Evolutionary conservation across 176 grass and related monocot species (phyloP).

Genomic region (Oryza brachyantha): DNA sequence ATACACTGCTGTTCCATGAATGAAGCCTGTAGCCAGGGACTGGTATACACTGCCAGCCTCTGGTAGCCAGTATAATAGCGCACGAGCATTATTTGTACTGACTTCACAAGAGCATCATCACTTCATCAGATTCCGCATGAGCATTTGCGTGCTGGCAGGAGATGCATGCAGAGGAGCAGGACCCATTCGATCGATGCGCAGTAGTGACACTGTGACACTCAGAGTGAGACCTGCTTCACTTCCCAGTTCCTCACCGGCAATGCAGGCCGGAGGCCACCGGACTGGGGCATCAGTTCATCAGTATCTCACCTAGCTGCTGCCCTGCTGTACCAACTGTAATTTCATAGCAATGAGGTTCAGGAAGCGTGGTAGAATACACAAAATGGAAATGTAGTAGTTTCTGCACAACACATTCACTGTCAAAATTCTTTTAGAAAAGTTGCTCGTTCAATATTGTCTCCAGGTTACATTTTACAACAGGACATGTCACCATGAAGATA

Average conservation of each 20-base stretch:
- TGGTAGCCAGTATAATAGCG: background rate
- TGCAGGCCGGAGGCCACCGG: background rate
- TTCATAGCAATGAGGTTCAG: background rate
- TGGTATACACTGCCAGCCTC: background rate
- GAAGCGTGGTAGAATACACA: background rate
- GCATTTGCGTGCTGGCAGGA: background rate
- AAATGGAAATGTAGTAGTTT: background rate
- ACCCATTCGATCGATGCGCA: background rate
- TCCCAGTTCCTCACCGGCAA: background rate
- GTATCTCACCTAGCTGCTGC: too few relatives aligned
- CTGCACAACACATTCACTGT: background rate
- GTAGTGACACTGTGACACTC: background rate
- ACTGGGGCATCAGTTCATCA: too few relatives aligned
- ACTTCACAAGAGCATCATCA: background rate
- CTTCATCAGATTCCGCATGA: background rate
- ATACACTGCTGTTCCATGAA: background rate
- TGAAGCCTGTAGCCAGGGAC: background rate
- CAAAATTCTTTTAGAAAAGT: background rate
- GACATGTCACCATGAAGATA: background rate
- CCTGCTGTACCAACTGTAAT: background rate
- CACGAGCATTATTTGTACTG: background rate
- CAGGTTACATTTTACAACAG: conserved; percentile 31
- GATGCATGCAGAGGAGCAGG: background rate
- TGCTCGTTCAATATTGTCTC: background rate
- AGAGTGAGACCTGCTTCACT: background rate